Conservation (phyloP, 257 asterid genomes). For the Ilex aquifolium region DNA sequence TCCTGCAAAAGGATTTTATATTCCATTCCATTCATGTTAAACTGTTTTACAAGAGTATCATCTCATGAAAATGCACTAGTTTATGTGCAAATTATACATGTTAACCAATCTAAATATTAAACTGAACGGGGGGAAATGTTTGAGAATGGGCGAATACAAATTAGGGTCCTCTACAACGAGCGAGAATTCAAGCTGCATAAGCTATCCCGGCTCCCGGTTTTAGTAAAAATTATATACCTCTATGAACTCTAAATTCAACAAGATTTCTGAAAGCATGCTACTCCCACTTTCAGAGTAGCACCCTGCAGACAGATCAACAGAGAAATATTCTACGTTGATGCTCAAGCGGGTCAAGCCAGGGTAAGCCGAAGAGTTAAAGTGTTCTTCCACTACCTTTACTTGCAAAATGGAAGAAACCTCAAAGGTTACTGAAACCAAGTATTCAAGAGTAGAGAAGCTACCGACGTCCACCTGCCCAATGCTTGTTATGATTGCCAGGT, state of each 20-base stretch:
- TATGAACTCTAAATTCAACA: constrained; percentile 3
- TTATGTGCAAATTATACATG: no score
- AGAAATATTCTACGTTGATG: constrained; percentile 4
- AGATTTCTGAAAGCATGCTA: not conserved
- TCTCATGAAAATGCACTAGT: no score
- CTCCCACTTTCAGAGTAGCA: constrained; percentile 10
- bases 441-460: constrained; percentile 22
- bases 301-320: constrained; percentile 4
- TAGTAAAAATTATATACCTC: constrained; percentile 6
- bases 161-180: constrained; percentile 10
- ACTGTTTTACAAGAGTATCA: no score
- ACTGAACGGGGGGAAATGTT: no score
- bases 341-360: constrained; percentile 8
- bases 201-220: constrained; percentile 7
- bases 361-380: not conserved
- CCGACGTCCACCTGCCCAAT: constrained; percentile 49
- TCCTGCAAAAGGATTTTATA: no score
- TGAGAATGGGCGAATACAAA: constrained; percentile 5
- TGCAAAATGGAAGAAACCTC: constrained; percentile 16
- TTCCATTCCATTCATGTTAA: no score
- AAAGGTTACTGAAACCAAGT: constrained; percentile 12
- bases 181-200: not conserved
- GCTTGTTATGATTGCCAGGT: constrained; percentile 38
- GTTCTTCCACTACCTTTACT: not conserved
- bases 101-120: no score